Evolutionary conservation across 2,329 filamentous ascomycete genomes (phyloP), one percentile per base, ranked within the genome.

Genomic region (Dactylellina parvicollis): DNA sequence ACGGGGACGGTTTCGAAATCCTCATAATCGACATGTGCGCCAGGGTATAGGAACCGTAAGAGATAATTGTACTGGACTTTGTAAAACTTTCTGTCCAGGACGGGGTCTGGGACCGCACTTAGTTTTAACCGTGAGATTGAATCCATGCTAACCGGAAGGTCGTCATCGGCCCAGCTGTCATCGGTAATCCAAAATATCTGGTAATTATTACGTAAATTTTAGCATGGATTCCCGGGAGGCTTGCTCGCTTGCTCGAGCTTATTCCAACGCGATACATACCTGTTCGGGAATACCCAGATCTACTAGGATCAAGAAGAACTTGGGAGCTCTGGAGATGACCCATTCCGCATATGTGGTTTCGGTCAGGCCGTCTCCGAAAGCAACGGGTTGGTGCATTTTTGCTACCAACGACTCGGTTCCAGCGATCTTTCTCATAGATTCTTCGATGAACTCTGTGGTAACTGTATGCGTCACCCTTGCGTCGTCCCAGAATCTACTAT

Each of bases 291-390:
- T 84, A 30, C 87, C 88, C 22, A 92, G 82, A 77, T 92, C 89
- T 60, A 87, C 83, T 24, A 92, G 82, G 38, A 91, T 88, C 49
- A 93, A 82, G 77, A 92, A 92, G 38, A 92, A 83, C 49, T 88
- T 85, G 77, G 87, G 88, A 4, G 89, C 88, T 76, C 88, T 89
- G 62, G 86, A 82, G 49, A 90, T 82, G 66, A 92, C 91, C 88
- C 90, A 92, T 78, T 92, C 89, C 83, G 90, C 88, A 79, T 92
- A 92, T 0, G 89, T 92, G 75, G 89, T 86, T 79, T 91, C 87
- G 2, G 89, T 92, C 65, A 87, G 79, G 62, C 86, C 87, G 76
- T 88, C 88, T 28, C 89, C 89, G 79, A 91, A 92, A 10, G 83
- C 86, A 49, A 91, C 82, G 7, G 87, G 86, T 40, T 83, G 82